A percentile compares a stretch with the other conserved stretches of the same genome.
Conservation (phyloP, 768 basidiomycete species). For the Coprinopsis cinerea region DNA sequence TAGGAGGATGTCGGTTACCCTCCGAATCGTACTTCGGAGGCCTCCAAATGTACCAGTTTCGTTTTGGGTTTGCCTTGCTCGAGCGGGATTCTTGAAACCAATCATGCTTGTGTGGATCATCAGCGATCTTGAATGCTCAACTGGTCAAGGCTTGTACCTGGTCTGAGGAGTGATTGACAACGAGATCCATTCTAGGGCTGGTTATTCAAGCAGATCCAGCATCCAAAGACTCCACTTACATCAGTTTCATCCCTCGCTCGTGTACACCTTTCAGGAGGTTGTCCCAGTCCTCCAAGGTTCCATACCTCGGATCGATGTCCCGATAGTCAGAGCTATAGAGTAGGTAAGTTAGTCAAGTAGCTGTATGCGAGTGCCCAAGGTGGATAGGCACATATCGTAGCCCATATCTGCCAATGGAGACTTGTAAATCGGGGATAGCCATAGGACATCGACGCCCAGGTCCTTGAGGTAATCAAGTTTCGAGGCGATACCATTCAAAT, state of each 20-base stretch:
- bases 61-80: conserved; percentile 48
- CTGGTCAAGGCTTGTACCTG: too few species aligned
- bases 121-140: background rate
- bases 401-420: conserved; percentile 70
- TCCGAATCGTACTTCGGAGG: conserved; percentile 46
- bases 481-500: conserved; percentile 56
- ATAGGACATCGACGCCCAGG: conserved; percentile 62
- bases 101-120: conserved; percentile 40
- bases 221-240: conserved; percentile 32
- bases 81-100: conserved; percentile 63
- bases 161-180: conserved; percentile 69
- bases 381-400: conserved; percentile 52
- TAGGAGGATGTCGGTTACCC: conserved; percentile 56
- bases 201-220: background rate
- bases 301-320: conserved; percentile 58
- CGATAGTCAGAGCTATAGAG: conserved; percentile 54
- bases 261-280: conserved; percentile 48
- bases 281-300: conserved; percentile 58
- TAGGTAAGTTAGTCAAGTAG: conserved; percentile 1
- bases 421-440: conserved; percentile 69
- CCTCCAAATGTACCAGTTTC: conserved; percentile 77
- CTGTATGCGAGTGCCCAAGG: background rate
- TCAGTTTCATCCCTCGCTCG: conserved; percentile 61
- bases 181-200: conserved; percentile 60
- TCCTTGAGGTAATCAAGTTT: conserved; percentile 67